Conservation (phyloP, 805 yeast genomes). For the Kodamaea laetipori region DNA sequence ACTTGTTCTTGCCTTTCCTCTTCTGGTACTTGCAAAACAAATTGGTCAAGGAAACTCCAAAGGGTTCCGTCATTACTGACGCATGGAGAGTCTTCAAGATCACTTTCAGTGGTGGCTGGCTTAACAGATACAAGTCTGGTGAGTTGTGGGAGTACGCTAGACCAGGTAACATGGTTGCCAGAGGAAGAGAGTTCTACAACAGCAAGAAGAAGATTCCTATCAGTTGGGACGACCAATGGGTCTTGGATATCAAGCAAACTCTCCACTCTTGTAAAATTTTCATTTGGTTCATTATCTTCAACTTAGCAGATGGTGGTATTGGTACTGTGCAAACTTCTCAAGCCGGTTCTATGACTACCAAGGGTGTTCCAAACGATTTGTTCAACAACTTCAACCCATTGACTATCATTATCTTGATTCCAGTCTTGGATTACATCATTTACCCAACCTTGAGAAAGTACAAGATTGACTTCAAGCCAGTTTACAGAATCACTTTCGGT, state of each 20-base stretch:
- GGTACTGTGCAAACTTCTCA: conserved; percentile 52
- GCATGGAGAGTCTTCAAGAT: conserved; percentile 43
- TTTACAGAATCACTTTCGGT: conserved; percentile 48
- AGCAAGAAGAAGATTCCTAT: conserved; percentile 29
- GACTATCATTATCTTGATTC: conserved; percentile 53
- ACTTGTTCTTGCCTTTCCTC: conserved; percentile 34
- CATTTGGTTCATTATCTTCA: conserved; percentile 41
- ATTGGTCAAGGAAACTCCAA: conserved; percentile 35
- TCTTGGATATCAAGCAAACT: conserved; percentile 47
- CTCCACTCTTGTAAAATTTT: conserved; percentile 48
- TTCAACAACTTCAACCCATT: conserved; percentile 57
- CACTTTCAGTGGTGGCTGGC: conserved; percentile 45
- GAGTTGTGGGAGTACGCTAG: conserved; percentile 53
- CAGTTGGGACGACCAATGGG: conserved; percentile 48
- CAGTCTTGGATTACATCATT: conserved; percentile 49
- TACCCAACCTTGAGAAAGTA: conserved; percentile 49
- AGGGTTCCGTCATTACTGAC: conserved; percentile 51
- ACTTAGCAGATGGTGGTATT: conserved; percentile 50
- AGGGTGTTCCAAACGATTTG: conserved; percentile 55
- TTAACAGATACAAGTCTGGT: conserved; percentile 41
- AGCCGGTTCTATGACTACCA: conserved; percentile 54
- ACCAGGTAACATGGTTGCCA: conserved; percentile 44
- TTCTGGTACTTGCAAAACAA: conserved; percentile 27
- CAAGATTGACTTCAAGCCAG: conserved; percentile 45
- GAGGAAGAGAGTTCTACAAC: conserved; percentile 35